Evolutionary conservation across 2,329 filamentous ascomycete genomes (phyloP), one percentile per base, ranked within the genome.

Genomic region (Colletotrichum incanum): DNA sequence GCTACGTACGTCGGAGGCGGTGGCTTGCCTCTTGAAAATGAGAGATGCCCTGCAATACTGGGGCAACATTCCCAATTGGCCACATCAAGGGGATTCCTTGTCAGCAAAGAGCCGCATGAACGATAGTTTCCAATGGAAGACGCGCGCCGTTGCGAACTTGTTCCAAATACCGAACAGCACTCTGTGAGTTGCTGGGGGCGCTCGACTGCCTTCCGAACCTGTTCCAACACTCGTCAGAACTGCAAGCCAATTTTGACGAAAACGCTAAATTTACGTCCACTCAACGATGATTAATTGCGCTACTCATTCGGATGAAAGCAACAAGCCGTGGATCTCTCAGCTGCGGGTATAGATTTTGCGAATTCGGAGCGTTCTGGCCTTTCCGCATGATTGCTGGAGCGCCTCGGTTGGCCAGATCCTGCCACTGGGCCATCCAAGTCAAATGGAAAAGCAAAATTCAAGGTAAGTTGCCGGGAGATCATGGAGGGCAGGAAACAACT

Each of bases 401-500:
- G 49, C 31, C 37, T 50, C 20, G 20, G 28, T 18, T 26, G 34
- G 55, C 23, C 4, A 28, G 12, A 65, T 47, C 28, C n/a, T 43
- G 26, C 14, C n/a, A 31, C 20, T 20, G 28, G n/a, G 23, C 45
- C 18, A 43, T 41, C 28, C 20, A 45, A 60, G 47, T 61, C 54
- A 50, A 37, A 23, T 31, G 26, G 18, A 8, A 60, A 49, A 61
- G 55, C 8, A 47, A 49, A 43, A 55, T 45, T 28, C 23, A 49
- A 61, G 14, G 8, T 14, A 55, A 47, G 26, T 47, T 23, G n/a
- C 7, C 34, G 3, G 39, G 20, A 39, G 28, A 47, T 12, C 18
- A 52, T 8, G 28, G 20, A 39, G 37, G 59, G 52, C 47, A 3
- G 43, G 43, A 65, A 69, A 26, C 20, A 59, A 69, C 20, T 31